Evolutionary conservation across 2,329 filamentous ascomycete genomes (phyloP).

Genomic region (Pseudodiploospora longispora): DNA sequence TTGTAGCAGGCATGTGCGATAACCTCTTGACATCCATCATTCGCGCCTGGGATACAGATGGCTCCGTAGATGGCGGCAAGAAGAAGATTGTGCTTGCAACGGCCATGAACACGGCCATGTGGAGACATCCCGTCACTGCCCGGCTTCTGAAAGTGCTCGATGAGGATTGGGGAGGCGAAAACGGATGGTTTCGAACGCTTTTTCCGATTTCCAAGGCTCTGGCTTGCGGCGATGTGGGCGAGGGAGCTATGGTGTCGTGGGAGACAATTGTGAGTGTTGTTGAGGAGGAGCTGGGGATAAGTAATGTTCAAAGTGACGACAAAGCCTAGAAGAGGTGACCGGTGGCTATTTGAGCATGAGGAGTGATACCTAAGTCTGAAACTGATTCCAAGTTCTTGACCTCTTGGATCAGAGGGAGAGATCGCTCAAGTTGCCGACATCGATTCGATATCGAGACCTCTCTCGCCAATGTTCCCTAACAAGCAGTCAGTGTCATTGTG

Average conservation of each 20-base stretch:
- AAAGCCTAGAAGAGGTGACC: too few species aligned
- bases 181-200: conserved; percentile 56
- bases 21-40: conserved; percentile 66
- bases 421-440: too few species aligned
- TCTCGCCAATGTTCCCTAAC: too few species aligned
- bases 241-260: conserved; percentile 80
- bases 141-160: conserved; percentile 62
- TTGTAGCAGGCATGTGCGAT: conserved; percentile 70
- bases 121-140: conserved; percentile 71
- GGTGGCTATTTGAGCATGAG: too few species aligned
- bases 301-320: too few species aligned
- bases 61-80: conserved; percentile 46
- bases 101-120: conserved; percentile 90
- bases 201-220: conserved; percentile 66
- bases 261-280: conserved; percentile 61
- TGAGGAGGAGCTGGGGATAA: conserved; percentile 39
- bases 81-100: conserved; percentile 69
- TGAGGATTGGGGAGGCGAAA: conserved; percentile 60
- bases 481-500: too few species aligned
- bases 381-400: too few species aligned
- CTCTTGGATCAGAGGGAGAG: too few species aligned
- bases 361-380: too few species aligned
- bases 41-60: conserved; percentile 80
- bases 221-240: conserved; percentile 77
- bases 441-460: too few species aligned